Conservation (phyloP, 75 land plant species). For the Sequoia sempervirens region DNA sequence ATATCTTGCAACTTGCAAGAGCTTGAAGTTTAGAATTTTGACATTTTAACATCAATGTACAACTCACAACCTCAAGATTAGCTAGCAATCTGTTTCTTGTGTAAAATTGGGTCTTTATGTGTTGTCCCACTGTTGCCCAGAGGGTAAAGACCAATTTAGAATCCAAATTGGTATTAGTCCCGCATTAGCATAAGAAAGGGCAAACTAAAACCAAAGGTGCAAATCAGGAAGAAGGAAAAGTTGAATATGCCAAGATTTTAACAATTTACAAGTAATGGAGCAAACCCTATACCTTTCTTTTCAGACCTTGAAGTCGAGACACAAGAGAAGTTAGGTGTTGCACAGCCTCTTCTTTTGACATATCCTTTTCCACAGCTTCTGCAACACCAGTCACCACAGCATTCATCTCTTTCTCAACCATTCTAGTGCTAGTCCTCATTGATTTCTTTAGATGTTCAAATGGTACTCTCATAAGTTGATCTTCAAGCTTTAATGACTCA, state of each 20-base stretch:
- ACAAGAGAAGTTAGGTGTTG: constrained; percentile 80
- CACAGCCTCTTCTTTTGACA: constrained; percentile 76
- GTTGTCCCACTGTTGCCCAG: background rate
- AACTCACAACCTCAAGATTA: background rate
- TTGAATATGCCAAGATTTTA: background rate
- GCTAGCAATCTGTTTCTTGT: background rate
- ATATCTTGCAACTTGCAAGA: background rate
- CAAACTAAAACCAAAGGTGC: background rate
- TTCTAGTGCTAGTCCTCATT: constrained; percentile 65
- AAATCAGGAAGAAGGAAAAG: background rate
- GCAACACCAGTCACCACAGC: constrained; percentile 77
- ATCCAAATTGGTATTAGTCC: background rate
- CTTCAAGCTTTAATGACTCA: constrained; percentile 87
- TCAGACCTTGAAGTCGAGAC: constrained; percentile 91
- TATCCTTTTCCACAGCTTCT: constrained; percentile 42
- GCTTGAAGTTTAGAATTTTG: background rate
- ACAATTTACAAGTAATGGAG: background rate
- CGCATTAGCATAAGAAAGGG: background rate
- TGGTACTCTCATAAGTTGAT: constrained; percentile 86
- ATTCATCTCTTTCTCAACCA: constrained; percentile 84
- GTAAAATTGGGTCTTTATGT: background rate
- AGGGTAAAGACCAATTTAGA: background rate
- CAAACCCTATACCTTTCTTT: constrained; percentile 70
- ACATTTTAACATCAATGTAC: background rate
- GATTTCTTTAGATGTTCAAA: constrained; percentile 96